Percentiles rank a stretch among this genome's conserved stretches.
Conservation (phyloP, 257 asterid species). For the Solanum pimpinellifolium region DNA sequence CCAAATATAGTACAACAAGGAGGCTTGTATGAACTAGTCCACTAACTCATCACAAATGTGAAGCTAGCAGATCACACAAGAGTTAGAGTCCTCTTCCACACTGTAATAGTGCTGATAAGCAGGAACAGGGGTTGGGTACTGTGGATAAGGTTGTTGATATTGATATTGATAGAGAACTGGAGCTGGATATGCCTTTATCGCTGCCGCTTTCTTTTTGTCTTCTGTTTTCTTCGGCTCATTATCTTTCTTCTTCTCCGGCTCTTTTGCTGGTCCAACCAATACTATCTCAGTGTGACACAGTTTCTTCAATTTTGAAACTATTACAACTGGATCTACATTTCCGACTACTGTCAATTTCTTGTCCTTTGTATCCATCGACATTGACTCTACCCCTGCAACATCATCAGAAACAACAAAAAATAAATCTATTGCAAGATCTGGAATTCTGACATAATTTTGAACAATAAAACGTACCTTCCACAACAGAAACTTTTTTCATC, state of each 20-base stretch:
- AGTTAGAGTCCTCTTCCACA: neutral
- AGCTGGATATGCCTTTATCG: neutral
- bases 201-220: neutral
- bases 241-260: slow-evolving; percentile 52
- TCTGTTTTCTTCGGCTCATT: slow-evolving; percentile 20
- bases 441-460: neutral
- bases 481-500: neutral
- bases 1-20: too few species aligned
- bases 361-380: slow-evolving; percentile 44
- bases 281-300: slow-evolving; percentile 7
- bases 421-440: neutral
- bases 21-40: neutral
- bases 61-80: neutral
- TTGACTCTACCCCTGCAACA: slow-evolving; percentile 3
- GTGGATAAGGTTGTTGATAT: neutral
- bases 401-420: neutral
- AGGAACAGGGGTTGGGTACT: neutral
- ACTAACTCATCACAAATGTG: neutral
- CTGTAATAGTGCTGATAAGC: neutral
- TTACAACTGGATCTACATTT: slow-evolving; percentile 39
- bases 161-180: neutral
- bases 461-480: neutral
- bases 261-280: slow-evolving; percentile 34
- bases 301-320: slow-evolving; percentile 6
- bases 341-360: slow-evolving; percentile 52